Percentiles rank a stretch among this genome's conserved stretches.
phyloP scores from a whole-genome alignment of 2,329 filamentous ascomycete species.

The Hortaea sp. region DNA sequence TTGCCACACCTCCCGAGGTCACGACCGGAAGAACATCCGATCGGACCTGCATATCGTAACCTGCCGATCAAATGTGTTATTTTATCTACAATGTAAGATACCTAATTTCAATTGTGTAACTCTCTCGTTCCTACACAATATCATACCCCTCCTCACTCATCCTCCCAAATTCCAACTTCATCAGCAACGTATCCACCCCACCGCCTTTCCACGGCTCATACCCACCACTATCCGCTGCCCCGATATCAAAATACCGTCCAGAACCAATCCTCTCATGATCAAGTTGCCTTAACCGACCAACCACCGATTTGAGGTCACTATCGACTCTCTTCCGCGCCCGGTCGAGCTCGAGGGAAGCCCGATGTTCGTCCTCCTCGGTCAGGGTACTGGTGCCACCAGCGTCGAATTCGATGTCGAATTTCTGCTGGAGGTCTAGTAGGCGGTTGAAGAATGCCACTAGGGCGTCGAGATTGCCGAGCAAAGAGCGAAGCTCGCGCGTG shows the following conservation, averaged over 20 bases:
- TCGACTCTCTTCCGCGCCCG: constrained; percentile 57
- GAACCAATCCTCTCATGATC: constrained; percentile 41
- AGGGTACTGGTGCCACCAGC: constrained; percentile 55
- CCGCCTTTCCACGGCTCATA: constrained; percentile 66
- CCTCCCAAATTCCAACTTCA: constrained; percentile 70
- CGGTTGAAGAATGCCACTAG: constrained; percentile 68
- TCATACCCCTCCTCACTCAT: constrained; percentile 10
- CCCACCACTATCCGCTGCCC: constrained; percentile 15
- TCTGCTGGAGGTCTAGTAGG: constrained; percentile 65
- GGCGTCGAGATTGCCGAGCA: constrained; percentile 68
- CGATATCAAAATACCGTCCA: constrained; percentile 16
- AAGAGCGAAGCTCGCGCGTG: constrained; percentile 53
- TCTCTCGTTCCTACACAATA: constrained; percentile 1
- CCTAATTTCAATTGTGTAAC: too few species aligned
- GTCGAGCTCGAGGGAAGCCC: constrained; percentile 55
- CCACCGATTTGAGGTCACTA: constrained; percentile 52
- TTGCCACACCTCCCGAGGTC: too few species aligned
- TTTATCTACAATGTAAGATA: too few species aligned
- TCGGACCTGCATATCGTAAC: too few species aligned
- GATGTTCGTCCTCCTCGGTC: constrained; percentile 58
- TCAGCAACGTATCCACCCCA: constrained; percentile 73
- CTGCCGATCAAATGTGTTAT: too few species aligned
- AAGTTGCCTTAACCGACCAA: constrained; percentile 48
- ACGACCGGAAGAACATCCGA: too few species aligned
- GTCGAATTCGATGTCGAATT: constrained; percentile 71